phyloP scores from a whole-genome alignment of 2,329 filamentous ascomycete genomes.

The Sclerotinia spermophila region DNA sequence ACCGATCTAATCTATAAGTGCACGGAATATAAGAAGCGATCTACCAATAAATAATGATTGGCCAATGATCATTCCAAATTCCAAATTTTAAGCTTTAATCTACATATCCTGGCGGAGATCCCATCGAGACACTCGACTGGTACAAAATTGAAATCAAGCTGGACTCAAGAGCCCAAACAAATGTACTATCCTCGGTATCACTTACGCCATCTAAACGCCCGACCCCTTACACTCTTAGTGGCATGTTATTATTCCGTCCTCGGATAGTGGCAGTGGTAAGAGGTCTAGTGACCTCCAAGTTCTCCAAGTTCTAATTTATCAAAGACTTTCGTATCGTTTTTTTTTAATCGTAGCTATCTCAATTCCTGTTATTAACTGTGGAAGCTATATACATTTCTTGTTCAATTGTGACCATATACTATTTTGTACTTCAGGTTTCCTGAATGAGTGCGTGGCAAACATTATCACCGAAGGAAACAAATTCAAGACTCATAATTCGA shows the following conservation, averaged over 20 bases:
- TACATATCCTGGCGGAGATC: constrained; percentile 6
- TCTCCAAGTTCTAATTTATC: neutral
- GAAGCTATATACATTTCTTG: neutral
- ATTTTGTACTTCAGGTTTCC: neutral
- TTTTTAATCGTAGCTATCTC: neutral
- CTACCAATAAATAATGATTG: neutral
- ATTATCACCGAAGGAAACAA: neutral
- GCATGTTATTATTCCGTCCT: neutral
- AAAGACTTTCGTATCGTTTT: neutral
- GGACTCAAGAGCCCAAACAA: neutral
- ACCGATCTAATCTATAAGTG: neutral
- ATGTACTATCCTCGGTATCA: neutral
- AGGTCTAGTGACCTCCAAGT: neutral
- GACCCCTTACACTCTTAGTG: neutral
- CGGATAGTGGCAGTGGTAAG: neutral
- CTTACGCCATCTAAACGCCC: constrained; percentile 2
- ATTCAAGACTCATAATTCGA: neutral
- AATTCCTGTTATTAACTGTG: neutral
- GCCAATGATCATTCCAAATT: neutral
- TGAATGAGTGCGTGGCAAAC: neutral
- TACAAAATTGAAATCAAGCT: neutral
- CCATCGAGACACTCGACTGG: neutral
- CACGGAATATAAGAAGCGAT: neutral
- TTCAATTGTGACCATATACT: neutral
- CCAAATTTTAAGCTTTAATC: neutral